Base-by-base conservation (phyloP, 2,329 filamentous ascomycete genomes). In the Rhynchosporium agropyri region DNA sequence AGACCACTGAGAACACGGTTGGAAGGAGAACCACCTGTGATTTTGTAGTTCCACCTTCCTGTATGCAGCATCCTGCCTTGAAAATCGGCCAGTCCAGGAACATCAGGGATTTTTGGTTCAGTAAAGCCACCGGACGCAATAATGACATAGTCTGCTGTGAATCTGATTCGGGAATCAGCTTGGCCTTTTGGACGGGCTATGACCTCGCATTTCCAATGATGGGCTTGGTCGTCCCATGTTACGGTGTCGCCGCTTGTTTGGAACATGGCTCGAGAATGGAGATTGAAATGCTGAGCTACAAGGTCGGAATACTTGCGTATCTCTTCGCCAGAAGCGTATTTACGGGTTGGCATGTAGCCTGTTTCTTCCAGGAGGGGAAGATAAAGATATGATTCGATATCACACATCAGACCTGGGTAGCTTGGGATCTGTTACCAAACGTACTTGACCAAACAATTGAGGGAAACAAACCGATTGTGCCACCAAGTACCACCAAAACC, bases 371-470 rank as follows among this genome's bases (percentile, higher is more conserved):
- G 77, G 12, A 86, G 73, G 3, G 84, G 84, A 74, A 87, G 73
- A 68, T 88, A 88, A n/a, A 79, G 76, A 67, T 83, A 86, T 58
- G 79, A 78, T 72, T 89, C 85, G 3, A 85, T 74, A 68, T 89
- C 85, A 69, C 84, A 88, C 65, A 72, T 74, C 3, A 79, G 65
- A 3, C 80, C 80, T 1, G 80, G 79, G 61, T 81, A 81, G 9
- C 76, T 62, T 42, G 33, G 49, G 20, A 26, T 55, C 36, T 7
- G 13, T 54, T 28, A 61, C 31, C 33, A 28, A 38, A 9, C 29
- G 1, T 40, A 3, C 40, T 33, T 29, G 42, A 45, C 49, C 5
- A 28, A 28, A 2, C 31, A 12, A 20, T 45, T 33, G 12, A 10
- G 7, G 13, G 33, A 40, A 15, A 26, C 60, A 42, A 36, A 62